Evolutionary conservation across 768 basidiomycete species (phyloP), one percentile per base, ranked within the genome.

Genomic region (Rhodotorula babjevae): DNA sequence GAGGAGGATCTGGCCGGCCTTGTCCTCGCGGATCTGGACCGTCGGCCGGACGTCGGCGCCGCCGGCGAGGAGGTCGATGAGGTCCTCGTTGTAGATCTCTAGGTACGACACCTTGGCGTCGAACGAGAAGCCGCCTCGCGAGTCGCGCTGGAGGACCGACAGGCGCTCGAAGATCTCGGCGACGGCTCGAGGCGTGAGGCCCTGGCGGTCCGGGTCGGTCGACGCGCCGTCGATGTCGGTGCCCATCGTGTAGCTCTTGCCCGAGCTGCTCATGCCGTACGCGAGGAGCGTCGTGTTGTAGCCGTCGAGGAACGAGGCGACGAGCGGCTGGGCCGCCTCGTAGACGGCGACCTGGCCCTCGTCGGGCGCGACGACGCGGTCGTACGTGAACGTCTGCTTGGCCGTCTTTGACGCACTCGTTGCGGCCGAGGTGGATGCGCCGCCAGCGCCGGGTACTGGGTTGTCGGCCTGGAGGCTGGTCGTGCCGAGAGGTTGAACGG

Each of bases 21-120:
- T 94, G 81, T 95, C 94, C 84, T 99, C 96, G 73, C 96, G 85
- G 80, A 99, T 98, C 80, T 93, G 90, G 23, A 99, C 92, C 78
- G 92, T 90, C 61, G 92, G 88, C 68, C 88, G 86, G 16, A 72
- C 77, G 47, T 82, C 84, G 14, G 83, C 81, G 67, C 91, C 90
- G 78, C 87, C 83, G 67, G 87, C 88, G 64, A 99, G 85, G 63
- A 99, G 85, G 84, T 99, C 96, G 80, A 98, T 91, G 63, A 99
- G 87, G 82, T 99, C 96, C 83, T 99, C 96, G 82, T 99, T 98
- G 83, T 99, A 98, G 65, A 99, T 87, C 85, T 99, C 96, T 75
- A 99, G 88, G 84, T 95, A 99, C 33, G 91, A 93, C 63, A 90
- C 90, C 82, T 91, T 93, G 79, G 93, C 83, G 74, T 81, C 86